These are phyloP conservation scores for Monotropa hypopitys DNA, from an alignment of 179 eudicot genomes.

Conservation along the genomic window DNA sequence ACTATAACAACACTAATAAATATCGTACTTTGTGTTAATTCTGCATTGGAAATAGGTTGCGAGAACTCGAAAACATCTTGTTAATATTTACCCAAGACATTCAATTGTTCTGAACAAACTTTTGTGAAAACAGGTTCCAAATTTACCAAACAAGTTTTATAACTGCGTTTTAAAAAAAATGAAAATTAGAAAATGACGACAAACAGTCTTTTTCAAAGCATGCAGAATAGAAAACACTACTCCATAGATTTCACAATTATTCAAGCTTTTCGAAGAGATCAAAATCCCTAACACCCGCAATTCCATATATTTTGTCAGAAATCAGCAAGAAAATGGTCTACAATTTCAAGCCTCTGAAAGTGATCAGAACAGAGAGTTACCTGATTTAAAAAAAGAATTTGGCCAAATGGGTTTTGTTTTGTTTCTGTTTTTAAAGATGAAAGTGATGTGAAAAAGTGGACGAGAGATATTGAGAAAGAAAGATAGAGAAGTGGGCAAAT, in stretches of 20 bases:
- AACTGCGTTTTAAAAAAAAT: too few relatives aligned
- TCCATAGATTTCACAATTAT: neutral
- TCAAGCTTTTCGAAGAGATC: neutral
- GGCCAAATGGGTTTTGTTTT: conserved; percentile 1
- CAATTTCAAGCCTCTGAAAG: neutral
- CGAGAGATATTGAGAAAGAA: neutral
- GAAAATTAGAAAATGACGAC: neutral
- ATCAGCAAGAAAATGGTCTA: neutral
- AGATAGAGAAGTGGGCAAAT: neutral
- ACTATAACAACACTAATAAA: neutral
- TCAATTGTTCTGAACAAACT: too few relatives aligned
- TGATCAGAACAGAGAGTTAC: neutral
- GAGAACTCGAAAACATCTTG: neutral
- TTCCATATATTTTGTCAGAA: neutral
- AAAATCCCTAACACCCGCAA: conserved; percentile 4
- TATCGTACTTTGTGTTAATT: neutral
- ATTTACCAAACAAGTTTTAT: too few relatives aligned
- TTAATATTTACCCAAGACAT: neutral
- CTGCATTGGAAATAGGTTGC: neutral
- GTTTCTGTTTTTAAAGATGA: conserved; percentile 12
- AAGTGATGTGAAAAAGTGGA: conserved; percentile 12
- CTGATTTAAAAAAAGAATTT: conserved; percentile 1
- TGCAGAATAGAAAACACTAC: neutral
- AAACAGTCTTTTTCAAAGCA: neutral
- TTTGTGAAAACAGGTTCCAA: too few relatives aligned